Percentiles rank a stretch among this genome's conserved stretches.
phyloP scores from a whole-genome alignment of 2,329 filamentous ascomycete species.

The Shiraia sp. region DNA sequence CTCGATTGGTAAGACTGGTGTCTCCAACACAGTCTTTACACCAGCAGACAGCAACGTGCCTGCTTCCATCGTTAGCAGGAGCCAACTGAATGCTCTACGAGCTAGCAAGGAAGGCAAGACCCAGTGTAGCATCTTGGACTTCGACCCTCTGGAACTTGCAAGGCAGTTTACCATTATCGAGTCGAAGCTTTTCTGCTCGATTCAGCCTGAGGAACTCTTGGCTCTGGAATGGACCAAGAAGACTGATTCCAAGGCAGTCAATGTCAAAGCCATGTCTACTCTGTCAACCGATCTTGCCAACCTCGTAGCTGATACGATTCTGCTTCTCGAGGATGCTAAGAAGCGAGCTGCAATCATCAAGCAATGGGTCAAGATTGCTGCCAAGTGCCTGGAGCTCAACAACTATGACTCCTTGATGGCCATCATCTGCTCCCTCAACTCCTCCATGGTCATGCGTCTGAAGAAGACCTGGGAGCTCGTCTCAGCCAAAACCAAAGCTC shows the following conservation, averaged over 20 bases:
- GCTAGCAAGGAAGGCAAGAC: conserved; percentile 74
- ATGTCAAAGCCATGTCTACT: conserved; percentile 91
- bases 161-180: conserved; percentile 92
- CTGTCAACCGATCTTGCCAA: conserved; percentile 92
- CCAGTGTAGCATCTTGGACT: conserved; percentile 78
- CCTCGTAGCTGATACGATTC: conserved; percentile 88
- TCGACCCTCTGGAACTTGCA: conserved; percentile 87
- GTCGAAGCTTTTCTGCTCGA: conserved; percentile 87
- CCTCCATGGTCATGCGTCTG: conserved; percentile 84
- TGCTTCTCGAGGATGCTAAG: conserved; percentile 87
- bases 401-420: conserved; percentile 98
- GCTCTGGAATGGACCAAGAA: conserved; percentile 95
- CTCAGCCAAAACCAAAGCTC: conserved; percentile 78
- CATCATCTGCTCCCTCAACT: conserved; percentile 92
- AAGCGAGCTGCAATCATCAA: conserved; percentile 90
- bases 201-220: conserved; percentile 88
- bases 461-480: conserved; percentile 91
- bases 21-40: conserved; percentile 71
- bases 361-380: conserved; percentile 95
- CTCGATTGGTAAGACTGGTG: conserved; percentile 85
- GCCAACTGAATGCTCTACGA: conserved; percentile 72
- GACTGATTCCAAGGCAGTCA: conserved; percentile 74
- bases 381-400: conserved; percentile 82
- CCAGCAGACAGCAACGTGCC: conserved; percentile 74
- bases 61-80: conserved; percentile 70